Conservation (phyloP, 2,329 filamentous ascomycete genomes). For the Alternaria gansuensis region DNA sequence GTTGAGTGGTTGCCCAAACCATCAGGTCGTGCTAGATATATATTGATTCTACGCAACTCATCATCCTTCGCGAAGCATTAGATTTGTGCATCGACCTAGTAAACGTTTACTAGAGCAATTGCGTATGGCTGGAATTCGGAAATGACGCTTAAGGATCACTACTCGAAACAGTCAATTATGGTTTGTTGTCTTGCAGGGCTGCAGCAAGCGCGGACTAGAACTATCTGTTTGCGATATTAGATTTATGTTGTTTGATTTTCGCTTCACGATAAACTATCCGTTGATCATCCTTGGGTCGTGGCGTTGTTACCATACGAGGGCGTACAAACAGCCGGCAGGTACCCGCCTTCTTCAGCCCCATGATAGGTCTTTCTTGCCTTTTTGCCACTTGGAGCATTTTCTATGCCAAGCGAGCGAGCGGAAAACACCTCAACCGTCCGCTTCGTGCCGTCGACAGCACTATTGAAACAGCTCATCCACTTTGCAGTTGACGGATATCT, state of each 20-base stretch:
- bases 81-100: not conserved
- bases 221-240: constrained; percentile 1
- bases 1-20: not conserved
- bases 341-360: constrained; percentile 30
- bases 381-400: constrained; percentile 12
- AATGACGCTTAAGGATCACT: not conserved
- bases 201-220: not conserved
- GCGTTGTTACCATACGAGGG: not conserved
- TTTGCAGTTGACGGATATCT: constrained; percentile 10
- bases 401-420: constrained; percentile 26
- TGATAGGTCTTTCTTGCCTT: constrained; percentile 21
- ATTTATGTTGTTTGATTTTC: not conserved
- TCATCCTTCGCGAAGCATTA: not conserved
- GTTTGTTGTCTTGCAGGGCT: not conserved
- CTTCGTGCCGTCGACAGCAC: constrained; percentile 2
- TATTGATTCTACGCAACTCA: not conserved
- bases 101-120: not conserved
- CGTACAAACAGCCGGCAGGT: constrained; percentile 26
- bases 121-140: not conserved
- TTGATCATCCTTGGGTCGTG: constrained; percentile 1
- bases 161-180: constrained; percentile 3
- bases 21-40: not conserved
- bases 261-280: constrained; percentile 14
- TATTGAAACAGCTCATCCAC: constrained; percentile 5
- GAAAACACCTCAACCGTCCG: constrained; percentile 25